phyloP scores from a whole-genome alignment of 2,329 filamentous ascomycete species.

The Colletotrichum zoysiae region DNA sequence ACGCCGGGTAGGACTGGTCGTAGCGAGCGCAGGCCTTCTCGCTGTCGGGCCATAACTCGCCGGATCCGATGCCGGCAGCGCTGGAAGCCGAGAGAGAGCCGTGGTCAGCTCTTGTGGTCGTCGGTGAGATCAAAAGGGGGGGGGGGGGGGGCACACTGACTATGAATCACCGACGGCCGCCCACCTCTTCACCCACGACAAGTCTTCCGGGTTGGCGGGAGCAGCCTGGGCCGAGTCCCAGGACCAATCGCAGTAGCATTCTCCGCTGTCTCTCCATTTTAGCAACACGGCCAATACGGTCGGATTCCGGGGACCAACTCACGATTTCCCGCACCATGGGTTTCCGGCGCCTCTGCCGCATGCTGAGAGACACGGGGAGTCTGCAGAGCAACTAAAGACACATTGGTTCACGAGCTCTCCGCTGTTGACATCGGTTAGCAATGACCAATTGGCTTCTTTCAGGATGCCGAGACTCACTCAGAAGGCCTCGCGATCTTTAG shows the following conservation, averaged over 20 bases:
- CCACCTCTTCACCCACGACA: constrained; percentile 49
- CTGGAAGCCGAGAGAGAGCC: background rate
- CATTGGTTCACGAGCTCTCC: background rate
- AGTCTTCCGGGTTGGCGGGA: constrained; percentile 24
- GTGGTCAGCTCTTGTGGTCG: background rate
- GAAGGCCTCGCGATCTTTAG: background rate
- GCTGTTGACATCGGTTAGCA: background rate
- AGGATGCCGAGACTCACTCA: background rate
- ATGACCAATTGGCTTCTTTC: no score
- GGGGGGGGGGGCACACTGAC: background rate
- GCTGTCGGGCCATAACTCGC: background rate
- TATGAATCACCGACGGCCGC: constrained; percentile 54
- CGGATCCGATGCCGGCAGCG: constrained; percentile 7
- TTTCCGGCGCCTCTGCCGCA: background rate
- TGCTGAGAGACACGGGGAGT: background rate
- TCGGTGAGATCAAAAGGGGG: no score
- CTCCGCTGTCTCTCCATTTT: background rate
- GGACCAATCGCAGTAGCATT: background rate
- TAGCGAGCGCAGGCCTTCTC: constrained; percentile 47
- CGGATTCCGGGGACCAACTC: background rate
- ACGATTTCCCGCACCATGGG: background rate
- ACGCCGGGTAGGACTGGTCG: constrained; percentile 46
- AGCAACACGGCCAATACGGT: background rate
- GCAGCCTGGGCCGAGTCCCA: background rate
- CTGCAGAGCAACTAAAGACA: background rate